A percentile compares a stretch with the other conserved stretches of the same genome.
These are phyloP conservation scores for Penicillium flavigenum DNA, from an alignment of 495 filamentous ascomycete species.

Conservation along the genomic window DNA sequence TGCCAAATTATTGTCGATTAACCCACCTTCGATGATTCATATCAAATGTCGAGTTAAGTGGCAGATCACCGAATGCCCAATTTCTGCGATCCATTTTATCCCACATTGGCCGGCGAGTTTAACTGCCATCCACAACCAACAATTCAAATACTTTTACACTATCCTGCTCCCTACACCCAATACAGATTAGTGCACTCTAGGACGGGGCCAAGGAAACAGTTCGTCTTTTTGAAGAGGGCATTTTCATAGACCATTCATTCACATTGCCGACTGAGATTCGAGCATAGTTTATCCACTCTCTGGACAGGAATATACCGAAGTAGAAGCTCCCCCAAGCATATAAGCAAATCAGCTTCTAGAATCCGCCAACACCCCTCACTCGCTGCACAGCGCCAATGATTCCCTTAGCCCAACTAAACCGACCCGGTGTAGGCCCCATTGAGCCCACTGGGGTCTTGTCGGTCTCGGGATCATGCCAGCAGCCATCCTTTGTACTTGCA, in stretches of 20 bases:
- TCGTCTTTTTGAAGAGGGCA: too few relatives aligned
- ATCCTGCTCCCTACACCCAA: too few relatives aligned
- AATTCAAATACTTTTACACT: too few relatives aligned
- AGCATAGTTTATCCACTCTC: neutral
- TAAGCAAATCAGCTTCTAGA: slow-evolving; percentile 27
- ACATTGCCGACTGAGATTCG: neutral
- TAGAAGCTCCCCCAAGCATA: neutral
- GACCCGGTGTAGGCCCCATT: slow-evolving; percentile 58
- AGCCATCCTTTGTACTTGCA: slow-evolving; percentile 52
- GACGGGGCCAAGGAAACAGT: too few relatives aligned
- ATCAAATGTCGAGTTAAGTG: too few relatives aligned
- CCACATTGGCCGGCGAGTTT: too few relatives aligned
- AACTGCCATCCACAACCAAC: too few relatives aligned
- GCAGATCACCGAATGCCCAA: too few relatives aligned
- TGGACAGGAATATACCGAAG: neutral
- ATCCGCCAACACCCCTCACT: slow-evolving; percentile 60
- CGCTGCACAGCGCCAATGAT: slow-evolving; percentile 60
- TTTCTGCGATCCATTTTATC: too few relatives aligned
- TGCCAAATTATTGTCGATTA: too few relatives aligned
- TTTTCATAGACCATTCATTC: neutral
- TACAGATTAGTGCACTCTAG: too few relatives aligned
- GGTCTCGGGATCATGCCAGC: slow-evolving; percentile 50
- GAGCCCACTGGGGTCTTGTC: slow-evolving; percentile 58
- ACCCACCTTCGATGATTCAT: too few relatives aligned
- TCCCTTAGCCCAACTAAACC: slow-evolving; percentile 62